Base-by-base conservation (phyloP, 2,329 filamentous ascomycete genomes). In the Alternaria ventricosa region DNA sequence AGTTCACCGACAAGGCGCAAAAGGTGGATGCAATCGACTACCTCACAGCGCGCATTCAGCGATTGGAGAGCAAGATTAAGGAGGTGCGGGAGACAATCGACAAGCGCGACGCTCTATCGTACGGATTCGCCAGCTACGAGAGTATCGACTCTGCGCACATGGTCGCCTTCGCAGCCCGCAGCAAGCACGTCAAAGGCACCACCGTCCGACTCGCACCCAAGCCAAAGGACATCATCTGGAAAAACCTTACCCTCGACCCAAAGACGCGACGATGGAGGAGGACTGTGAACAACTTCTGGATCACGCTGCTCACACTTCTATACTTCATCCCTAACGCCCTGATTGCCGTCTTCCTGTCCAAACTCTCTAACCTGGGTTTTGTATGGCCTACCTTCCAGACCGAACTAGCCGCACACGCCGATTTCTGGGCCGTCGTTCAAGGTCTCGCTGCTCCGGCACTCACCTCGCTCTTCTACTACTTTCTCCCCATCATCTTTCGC, bases 1-100 rank as follows among this genome's bases (percentile, higher is more conserved):
- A 60, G 86, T 88, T 1, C 90, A 88, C 70, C 85, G 69, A 90
- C 23, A 87, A 86, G 33, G 88, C 88, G 13, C 88, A 92, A 68
- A 95, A 94, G 77, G 87, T 98, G 5, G 96, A 99, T 76, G 93
- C 96, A 18, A 98, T 99, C 74, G 93, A 97, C 66, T 98, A 97
- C 74, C 85, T 97, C 57, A 96, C 94, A 0, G 87, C 91, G 57
- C 90, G 94, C 18, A 97, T 99, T 75, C 89, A 89, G 70, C 86
- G 90, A 51, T 85, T 99, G 36, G 95, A 98, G 78, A 80, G 89
- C 11, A 88, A 96, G 75, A 94, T 99, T 80, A 93, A 92, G 75
- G 89, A 96, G 66, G 91, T 94, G 1, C 89, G 96, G 12, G 87
- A 89, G 43, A 89, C 89, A 1, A 89, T 99, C 8, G 95, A 98